phyloP scores from a whole-genome alignment of 1,284 basidiomycete genomes.

The Boletus semigastroideus region DNA sequence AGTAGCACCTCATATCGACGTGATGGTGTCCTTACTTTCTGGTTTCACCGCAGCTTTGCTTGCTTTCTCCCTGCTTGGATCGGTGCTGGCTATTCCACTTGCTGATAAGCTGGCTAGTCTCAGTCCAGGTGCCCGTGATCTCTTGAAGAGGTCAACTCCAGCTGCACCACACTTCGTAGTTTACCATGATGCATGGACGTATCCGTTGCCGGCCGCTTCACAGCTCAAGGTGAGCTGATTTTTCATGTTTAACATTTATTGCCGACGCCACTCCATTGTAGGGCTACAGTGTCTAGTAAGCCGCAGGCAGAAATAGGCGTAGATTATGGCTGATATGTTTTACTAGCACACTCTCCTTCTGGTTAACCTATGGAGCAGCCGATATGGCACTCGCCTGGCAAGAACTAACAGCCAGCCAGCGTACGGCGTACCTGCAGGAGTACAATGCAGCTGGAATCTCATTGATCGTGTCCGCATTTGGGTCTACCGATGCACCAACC shows the following conservation, averaged over 20 bases:
- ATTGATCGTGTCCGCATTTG: too few species aligned
- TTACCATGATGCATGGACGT: neutral
- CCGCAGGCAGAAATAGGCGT: too few species aligned
- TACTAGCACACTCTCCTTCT: neutral
- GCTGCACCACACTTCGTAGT: slow-evolving; percentile 2
- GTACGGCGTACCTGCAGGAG: too few species aligned
- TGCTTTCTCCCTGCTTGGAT: neutral
- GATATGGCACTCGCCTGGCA: too few species aligned
- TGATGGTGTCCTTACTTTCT: neutral
- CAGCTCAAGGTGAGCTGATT: neutral
- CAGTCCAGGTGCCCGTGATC: slow-evolving; percentile 4
- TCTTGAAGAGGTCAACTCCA: slow-evolving; percentile 8
- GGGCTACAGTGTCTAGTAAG: slow-evolving; percentile 7
- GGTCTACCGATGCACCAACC: too few species aligned
- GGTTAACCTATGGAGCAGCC: slow-evolving; percentile 22
- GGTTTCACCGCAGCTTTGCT: neutral
- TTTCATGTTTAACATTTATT: too few species aligned
- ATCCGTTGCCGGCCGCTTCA: neutral
- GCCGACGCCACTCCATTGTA: neutral
- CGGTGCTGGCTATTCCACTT: neutral
- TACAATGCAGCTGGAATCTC: too few species aligned
- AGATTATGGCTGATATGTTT: too few species aligned
- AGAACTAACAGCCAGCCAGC: too few species aligned
- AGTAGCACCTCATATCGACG: neutral
- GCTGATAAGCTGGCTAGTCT: neutral